phyloP scores from a whole-genome alignment of 495 filamentous ascomycete species.

The Aspergillus mulundensis region DNA sequence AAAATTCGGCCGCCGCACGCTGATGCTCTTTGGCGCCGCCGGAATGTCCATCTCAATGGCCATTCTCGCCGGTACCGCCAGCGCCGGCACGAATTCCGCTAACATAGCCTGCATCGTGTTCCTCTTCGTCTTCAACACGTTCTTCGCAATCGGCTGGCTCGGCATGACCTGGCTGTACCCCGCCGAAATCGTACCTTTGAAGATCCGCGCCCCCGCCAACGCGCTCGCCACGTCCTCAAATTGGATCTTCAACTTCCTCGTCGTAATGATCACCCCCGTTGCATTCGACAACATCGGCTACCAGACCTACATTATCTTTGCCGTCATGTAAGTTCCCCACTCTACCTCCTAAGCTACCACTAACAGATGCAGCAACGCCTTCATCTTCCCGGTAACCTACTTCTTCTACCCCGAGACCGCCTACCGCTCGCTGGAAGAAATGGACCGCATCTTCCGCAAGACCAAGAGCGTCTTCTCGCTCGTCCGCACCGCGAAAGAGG shows the following conservation, averaged over 20 bases:
- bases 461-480: conserved; percentile 51
- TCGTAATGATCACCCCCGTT: conserved; percentile 70
- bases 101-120: conserved; percentile 54
- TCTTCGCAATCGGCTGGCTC: conserved; percentile 74
- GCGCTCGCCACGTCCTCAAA: conserved; percentile 60
- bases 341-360: not conserved
- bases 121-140: conserved; percentile 71
- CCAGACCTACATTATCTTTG: conserved; percentile 75
- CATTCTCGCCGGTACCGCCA: conserved; percentile 53
- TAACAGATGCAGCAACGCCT: conserved; percentile 52
- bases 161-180: conserved; percentile 76
- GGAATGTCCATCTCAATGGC: conserved; percentile 70
- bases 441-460: conserved; percentile 74
- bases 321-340: conserved; percentile 51
- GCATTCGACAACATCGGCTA: conserved; percentile 64
- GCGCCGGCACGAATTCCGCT: conserved; percentile 25
- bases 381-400: conserved; percentile 65
- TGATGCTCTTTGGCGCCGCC: conserved; percentile 68
- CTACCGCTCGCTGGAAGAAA: conserved; percentile 69
- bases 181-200: conserved; percentile 66
- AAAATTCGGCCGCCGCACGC: conserved; percentile 60
- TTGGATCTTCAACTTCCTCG: conserved; percentile 51
- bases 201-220: conserved; percentile 70
- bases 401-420: conserved; percentile 78
- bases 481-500: conserved; percentile 53